A percentile compares a stretch with the other conserved stretches of the same genome.
Evolutionary conservation across 2,329 filamentous ascomycete species (phyloP).

Genomic region (Aspergillus aculeatinus): DNA sequence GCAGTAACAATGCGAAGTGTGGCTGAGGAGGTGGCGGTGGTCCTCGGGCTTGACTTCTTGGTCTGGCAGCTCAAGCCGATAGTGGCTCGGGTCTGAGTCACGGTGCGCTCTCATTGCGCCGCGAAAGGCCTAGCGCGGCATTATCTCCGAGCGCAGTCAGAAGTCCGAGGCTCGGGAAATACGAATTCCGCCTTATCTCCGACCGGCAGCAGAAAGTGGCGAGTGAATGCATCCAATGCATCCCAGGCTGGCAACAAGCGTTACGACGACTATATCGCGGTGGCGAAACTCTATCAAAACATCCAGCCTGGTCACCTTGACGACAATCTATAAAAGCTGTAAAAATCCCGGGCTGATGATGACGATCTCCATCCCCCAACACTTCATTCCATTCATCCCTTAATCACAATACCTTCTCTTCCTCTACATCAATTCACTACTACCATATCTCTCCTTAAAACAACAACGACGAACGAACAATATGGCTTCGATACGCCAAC

Average conservation of each 20-base stretch:
- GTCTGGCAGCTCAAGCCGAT: neutral
- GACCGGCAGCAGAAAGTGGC: neutral
- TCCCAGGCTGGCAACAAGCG: neutral
- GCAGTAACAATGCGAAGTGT: neutral
- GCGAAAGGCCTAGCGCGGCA: neutral
- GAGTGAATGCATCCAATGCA: neutral
- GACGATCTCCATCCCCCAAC: neutral
- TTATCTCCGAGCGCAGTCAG: neutral
- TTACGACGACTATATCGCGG: neutral
- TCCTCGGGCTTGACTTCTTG: neutral
- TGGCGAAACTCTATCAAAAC: neutral
- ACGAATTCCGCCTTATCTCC: neutral
- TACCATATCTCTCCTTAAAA: too few species aligned
- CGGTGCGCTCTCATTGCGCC: too few species aligned
- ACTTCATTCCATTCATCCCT: neutral
- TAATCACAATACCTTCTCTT: neutral
- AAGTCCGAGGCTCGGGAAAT: neutral
- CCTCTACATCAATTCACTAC: neutral
- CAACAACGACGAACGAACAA: neutral
- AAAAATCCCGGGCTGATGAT: neutral
- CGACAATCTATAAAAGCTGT: neutral
- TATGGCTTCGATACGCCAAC: slow-evolving; percentile 5
- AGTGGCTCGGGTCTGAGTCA: neutral
- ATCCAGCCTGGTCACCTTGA: neutral
- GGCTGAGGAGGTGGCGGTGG: neutral